phyloP scores from a whole-genome alignment of 1,139 yeast genomes.

The Yamadazyma epiphylla region DNA sequence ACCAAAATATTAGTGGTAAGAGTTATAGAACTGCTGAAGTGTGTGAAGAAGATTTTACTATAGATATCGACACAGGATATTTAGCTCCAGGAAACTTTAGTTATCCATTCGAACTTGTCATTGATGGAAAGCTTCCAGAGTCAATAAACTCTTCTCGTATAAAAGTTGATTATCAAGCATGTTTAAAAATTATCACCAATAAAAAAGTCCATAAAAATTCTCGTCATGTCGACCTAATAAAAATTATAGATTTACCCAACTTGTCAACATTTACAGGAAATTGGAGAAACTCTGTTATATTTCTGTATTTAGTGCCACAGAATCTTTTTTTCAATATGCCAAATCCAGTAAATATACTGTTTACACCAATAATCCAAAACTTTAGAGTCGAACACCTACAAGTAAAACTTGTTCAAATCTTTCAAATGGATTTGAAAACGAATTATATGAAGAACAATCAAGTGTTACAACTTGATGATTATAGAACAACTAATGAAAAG shows the following conservation, averaged over 20 bases:
- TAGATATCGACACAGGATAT: not conserved
- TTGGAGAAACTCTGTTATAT: not conserved
- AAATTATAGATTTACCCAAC: not conserved
- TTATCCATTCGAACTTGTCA: not conserved
- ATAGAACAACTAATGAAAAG: not conserved
- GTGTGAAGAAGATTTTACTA: not conserved
- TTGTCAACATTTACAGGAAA: not conserved
- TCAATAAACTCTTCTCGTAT: slow-evolving; percentile 2
- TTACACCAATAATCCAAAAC: not conserved
- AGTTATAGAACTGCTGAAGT: not conserved
- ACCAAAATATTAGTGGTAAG: not conserved
- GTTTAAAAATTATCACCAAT: not conserved
- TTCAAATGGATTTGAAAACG: not conserved
- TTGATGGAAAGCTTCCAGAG: slow-evolving; percentile 2
- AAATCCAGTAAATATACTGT: not conserved
- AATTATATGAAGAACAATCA: not conserved
- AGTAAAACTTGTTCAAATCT: not conserved
- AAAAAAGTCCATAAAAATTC: not conserved
- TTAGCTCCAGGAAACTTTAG: not conserved
- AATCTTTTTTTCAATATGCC: not conserved
- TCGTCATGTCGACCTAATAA: not conserved
- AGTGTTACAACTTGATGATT: not conserved
- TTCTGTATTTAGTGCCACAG: not conserved
- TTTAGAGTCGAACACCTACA: not conserved
- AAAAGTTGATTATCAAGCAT: not conserved